Percentiles rank a stretch among this genome's conserved stretches.
Evolutionary conservation across 140 eudicot genomes (phyloP).

Genomic region (Oenanthe javanica): DNA sequence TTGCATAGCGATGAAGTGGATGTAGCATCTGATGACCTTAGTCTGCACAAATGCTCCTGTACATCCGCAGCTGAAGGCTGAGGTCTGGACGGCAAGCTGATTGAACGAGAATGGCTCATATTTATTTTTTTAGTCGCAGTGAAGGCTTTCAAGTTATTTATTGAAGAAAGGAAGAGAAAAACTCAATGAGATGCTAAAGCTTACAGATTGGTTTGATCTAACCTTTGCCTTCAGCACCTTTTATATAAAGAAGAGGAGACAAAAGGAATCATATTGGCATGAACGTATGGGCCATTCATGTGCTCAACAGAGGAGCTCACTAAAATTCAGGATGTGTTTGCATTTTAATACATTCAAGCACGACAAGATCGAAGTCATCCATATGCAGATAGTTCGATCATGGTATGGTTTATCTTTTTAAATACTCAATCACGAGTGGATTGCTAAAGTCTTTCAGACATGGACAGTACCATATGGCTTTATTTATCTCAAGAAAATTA

Average conservation of each 20-base stretch:
- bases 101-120: conserved; percentile 21
- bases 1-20: conserved; percentile 9
- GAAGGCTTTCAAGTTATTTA: neutral
- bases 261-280: conserved; percentile 12
- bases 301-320: neutral
- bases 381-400: neutral
- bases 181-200: neutral
- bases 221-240: conserved; percentile 4
- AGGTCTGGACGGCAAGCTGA: conserved; percentile 32
- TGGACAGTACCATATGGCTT: neutral
- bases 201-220: neutral
- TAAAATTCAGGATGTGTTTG: neutral
- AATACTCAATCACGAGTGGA: neutral
- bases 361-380: neutral
- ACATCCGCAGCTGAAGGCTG: conserved; percentile 4
- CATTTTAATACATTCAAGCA: neutral
- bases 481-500: neutral
- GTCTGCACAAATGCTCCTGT: conserved; percentile 5
- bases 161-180: neutral
- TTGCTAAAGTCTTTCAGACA: neutral
- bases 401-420: neutral
- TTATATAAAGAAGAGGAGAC: conserved; percentile 3
- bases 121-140: conserved; percentile 4
- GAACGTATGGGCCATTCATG: neutral
- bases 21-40: conserved; percentile 12